A percentile compares a stretch with the other conserved stretches of the same genome.
Evolutionary conservation across 768 basidiomycete species (phyloP).

Genomic region (Nidularia pulvinata): DNA sequence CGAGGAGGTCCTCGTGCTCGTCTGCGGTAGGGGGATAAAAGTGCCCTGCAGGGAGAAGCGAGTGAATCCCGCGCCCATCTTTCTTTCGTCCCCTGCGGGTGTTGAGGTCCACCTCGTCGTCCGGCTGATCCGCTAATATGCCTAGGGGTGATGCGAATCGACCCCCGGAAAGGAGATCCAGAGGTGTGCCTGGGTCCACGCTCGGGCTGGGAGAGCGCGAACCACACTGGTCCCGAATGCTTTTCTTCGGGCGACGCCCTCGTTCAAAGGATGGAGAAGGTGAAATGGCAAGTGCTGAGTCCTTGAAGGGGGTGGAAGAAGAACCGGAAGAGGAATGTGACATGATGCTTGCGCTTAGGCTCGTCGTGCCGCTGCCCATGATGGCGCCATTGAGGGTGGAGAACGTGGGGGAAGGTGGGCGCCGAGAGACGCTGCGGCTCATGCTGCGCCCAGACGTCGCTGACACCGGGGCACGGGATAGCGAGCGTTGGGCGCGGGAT

Average conservation of each 20-base stretch:
- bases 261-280: slow-evolving; percentile 26
- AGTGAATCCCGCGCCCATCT: not conserved
- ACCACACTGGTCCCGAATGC: slow-evolving; percentile 8
- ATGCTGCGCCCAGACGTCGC: slow-evolving; percentile 30
- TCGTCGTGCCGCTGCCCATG: slow-evolving; percentile 4
- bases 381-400: slow-evolving; percentile 9
- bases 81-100: not conserved
- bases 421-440: slow-evolving; percentile 40
- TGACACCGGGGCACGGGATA: slow-evolving; percentile 45
- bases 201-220: slow-evolving; percentile 52
- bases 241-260: slow-evolving; percentile 25
- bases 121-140: slow-evolving; percentile 18
- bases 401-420: slow-evolving; percentile 23
- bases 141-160: slow-evolving; percentile 12
- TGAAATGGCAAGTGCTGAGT: slow-evolving; percentile 20
- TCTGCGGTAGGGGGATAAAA: slow-evolving; percentile 1
- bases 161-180: slow-evolving; percentile 18
- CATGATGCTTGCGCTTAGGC: not conserved
- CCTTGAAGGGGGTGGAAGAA: slow-evolving; percentile 16
- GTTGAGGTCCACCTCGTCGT: slow-evolving; percentile 4
- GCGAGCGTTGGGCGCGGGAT: slow-evolving; percentile 43
- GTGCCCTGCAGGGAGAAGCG: not conserved
- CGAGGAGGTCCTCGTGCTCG: slow-evolving; percentile 12
- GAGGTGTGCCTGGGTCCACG: slow-evolving; percentile 43
- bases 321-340: slow-evolving; percentile 20